Percentiles rank a stretch among this genome's conserved stretches.
Evolutionary conservation across 2,329 filamentous ascomycete species (phyloP).

Genomic region (Aspergillus ruber): DNA sequence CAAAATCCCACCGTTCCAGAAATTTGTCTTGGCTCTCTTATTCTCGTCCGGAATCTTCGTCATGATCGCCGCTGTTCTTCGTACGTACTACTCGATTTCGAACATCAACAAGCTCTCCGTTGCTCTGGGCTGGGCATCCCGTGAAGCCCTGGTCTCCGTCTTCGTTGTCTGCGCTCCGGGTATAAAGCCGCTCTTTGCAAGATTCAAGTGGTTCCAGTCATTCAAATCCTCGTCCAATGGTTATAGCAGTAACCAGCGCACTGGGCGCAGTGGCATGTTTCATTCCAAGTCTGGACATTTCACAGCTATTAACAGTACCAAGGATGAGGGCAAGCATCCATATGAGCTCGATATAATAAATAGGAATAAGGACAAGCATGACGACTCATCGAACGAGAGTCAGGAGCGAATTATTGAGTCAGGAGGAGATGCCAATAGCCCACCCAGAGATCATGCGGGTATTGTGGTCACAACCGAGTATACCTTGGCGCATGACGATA

Average conservation of each 20-base stretch:
- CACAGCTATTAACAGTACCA: background rate
- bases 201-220: slow-evolving; percentile 7
- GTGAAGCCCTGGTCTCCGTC: slow-evolving; percentile 12
- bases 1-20: slow-evolving; percentile 9
- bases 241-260: slow-evolving; percentile 1
- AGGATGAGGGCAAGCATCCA: slow-evolving; percentile 2
- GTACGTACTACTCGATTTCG: slow-evolving; percentile 18
- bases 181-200: slow-evolving; percentile 11
- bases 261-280: background rate
- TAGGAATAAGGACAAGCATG: background rate
- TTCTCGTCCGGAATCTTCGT: slow-evolving; percentile 16
- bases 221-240: background rate
- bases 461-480: slow-evolving; percentile 10
- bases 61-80: slow-evolving; percentile 13
- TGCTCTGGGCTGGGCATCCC: slow-evolving; percentile 14
- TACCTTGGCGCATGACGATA: slow-evolving; percentile 6
- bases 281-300: slow-evolving; percentile 3
- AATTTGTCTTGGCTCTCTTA: slow-evolving; percentile 10
- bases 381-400: slow-evolving; percentile 6
- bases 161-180: slow-evolving; percentile 13
- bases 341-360: slow-evolving; percentile 3
- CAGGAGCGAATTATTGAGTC: slow-evolving; percentile 9
- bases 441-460: slow-evolving; percentile 1
- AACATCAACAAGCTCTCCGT: slow-evolving; percentile 8
- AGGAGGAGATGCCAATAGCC: background rate